phyloP scores from a whole-genome alignment of 2,329 filamentous ascomycete genomes.

The Coccinonectria pachysandricola region DNA sequence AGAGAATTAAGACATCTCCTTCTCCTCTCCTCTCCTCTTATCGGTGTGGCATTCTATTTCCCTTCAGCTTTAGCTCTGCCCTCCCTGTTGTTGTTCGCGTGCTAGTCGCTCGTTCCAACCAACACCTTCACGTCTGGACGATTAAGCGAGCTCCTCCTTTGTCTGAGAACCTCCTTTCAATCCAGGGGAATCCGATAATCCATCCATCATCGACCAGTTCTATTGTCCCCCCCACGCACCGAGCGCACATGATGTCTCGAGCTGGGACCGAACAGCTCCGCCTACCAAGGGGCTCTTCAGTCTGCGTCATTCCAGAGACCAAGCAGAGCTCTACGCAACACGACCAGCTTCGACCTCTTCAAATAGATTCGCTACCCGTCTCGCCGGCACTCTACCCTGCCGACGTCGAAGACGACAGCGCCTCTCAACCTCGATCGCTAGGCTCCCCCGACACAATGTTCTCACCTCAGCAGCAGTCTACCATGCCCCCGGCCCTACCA shows the following conservation, averaged over 20 bases:
- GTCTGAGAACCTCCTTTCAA: not conserved
- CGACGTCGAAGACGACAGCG: conserved; percentile 12
- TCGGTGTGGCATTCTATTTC: not conserved
- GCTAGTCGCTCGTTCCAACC: not conserved
- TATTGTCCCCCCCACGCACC: not conserved
- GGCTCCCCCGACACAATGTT: conserved; percentile 4
- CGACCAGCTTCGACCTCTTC: conserved; percentile 9
- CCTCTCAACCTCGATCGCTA: not conserved
- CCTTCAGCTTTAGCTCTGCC: not conserved
- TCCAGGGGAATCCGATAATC: not conserved
- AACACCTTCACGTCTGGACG: too few species aligned
- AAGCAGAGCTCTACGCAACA: too few species aligned
- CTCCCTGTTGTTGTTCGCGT: not conserved
- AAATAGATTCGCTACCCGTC: conserved; percentile 18
- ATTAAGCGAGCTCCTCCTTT: not conserved
- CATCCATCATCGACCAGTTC: too few species aligned
- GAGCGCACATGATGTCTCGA: not conserved
- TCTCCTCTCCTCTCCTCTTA: not conserved
- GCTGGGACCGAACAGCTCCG: not conserved
- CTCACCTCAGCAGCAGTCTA: conserved; percentile 13
- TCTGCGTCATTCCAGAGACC: conserved; percentile 6
- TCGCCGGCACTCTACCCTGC: conserved; percentile 17
- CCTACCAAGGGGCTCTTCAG: conserved; percentile 10
- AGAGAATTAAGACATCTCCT: not conserved
- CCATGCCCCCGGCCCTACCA: conserved; percentile 35